A percentile compares a stretch with the other conserved stretches of the same genome.
phyloP scores from a whole-genome alignment of 495 filamentous ascomycete genomes.

The Penicillium paradoxum region DNA sequence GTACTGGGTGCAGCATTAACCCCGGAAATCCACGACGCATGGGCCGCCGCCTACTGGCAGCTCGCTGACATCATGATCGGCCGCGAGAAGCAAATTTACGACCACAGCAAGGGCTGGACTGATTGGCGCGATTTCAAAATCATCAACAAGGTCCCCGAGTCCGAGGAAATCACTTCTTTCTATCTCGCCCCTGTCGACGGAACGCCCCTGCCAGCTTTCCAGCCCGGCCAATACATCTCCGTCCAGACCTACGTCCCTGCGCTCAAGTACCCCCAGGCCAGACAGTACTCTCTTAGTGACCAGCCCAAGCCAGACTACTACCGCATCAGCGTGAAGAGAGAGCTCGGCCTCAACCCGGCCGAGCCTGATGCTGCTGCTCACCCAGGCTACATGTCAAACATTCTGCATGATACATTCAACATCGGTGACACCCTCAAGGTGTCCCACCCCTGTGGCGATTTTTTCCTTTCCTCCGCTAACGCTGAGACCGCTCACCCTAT shows the following conservation, averaged over 20 bases:
- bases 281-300: conserved; percentile 71
- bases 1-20: conserved; percentile 66
- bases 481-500: conserved; percentile 36
- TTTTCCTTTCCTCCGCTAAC: conserved; percentile 49
- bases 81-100: conserved; percentile 57
- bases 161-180: conserved; percentile 63
- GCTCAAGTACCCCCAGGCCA: conserved; percentile 55
- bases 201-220: conserved; percentile 52
- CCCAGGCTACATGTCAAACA: conserved; percentile 65
- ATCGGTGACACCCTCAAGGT: conserved; percentile 58
- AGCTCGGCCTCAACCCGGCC: conserved; percentile 44
- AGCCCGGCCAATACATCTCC: conserved; percentile 67
- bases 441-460: conserved; percentile 66
- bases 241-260: conserved; percentile 54
- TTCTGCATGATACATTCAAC: conserved; percentile 57
- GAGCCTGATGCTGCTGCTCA: conserved; percentile 39
- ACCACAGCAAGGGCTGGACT: conserved; percentile 51
- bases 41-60: conserved; percentile 66
- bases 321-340: conserved; percentile 67
- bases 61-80: conserved; percentile 66
- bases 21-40: conserved; percentile 60
- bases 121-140: conserved; percentile 66
- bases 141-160: conserved; percentile 55
- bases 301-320: conserved; percentile 53
- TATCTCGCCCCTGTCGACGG: conserved; percentile 64